Evolutionary conservation across 371 early-diverging fungal genomes (phyloP), one percentile per base, ranked within the genome.

Genomic region (Syncephalastrum contaminatum): DNA sequence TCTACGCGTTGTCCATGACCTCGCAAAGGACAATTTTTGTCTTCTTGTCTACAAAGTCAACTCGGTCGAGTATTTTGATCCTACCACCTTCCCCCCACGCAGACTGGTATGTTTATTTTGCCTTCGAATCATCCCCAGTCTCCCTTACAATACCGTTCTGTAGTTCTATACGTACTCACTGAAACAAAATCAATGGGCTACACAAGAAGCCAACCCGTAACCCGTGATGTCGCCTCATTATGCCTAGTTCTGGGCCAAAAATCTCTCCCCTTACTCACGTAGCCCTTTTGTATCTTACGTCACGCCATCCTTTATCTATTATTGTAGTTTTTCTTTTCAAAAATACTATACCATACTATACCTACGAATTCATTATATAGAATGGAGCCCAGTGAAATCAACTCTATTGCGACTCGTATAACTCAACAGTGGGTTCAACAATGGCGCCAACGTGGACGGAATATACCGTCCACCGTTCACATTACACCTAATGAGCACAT

Each of bases 11-110:
- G 65, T 75, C n/a, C 87, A 89, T 64, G 86, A 87, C 58, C 71
- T 81, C 52, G 90, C 91, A 0, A 64, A 86, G 64, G 90, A 89
- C 59, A 88, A 89, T 52, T 89, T 88, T 69, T 87, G 88, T 60
- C 56, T 91, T 40, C 54, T 91, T 51, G 72, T 88, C 1, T 89
- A 84, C 60, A 88, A 88, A 58, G 77, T 85, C 0, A 68, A 67
- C 45, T 80, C 77, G 49, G 88, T 91, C 2, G 86, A 86, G 21
- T 80, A 88, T 53, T 72, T 78, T 53, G 77, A 86, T 27, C 73
- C 82, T 48, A 63, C 66, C 3, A 53, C 52, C 7, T 80, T 78
- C 60, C 84, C 83, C 50, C 80, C 82, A 14, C 70, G 70, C 57
- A 62, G 84, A 67, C 68, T 63, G 22, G 84, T 85, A 77, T 70